phyloP scores from a whole-genome alignment of 495 filamentous ascomycete genomes.

The Neurospora sp. region DNA sequence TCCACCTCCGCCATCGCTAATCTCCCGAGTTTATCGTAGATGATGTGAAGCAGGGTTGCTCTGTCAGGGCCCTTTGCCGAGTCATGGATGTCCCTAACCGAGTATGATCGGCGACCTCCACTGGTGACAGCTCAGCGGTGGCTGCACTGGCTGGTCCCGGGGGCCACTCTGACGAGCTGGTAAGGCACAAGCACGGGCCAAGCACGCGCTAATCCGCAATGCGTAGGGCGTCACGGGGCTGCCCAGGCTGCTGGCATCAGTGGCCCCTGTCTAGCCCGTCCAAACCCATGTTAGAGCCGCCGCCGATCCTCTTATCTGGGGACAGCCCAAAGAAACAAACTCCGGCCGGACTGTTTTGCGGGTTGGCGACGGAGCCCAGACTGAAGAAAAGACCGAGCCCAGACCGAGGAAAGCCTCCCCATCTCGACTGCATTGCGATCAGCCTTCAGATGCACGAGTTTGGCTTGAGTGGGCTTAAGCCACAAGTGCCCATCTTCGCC shows the following conservation, averaged over 20 bases:
- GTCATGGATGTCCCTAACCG: background rate
- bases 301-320: background rate
- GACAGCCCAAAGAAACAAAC: background rate
- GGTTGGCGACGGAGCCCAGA: background rate
- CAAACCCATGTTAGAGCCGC: background rate
- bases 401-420: background rate
- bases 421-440: background rate
- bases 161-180: background rate
- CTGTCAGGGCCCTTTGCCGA: background rate
- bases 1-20: background rate
- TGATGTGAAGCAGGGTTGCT: conserved; percentile 1
- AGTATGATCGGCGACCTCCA: background rate
- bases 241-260: background rate
- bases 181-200: background rate
- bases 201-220: background rate
- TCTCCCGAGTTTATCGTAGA: background rate
- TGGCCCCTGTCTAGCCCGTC: background rate
- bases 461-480: background rate
- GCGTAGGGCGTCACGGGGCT: background rate
- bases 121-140: conserved; percentile 1
- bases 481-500: background rate
- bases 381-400: background rate
- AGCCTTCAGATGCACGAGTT: background rate
- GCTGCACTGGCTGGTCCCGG: background rate
- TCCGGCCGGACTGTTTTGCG: background rate